phyloP scores from a whole-genome alignment of 2,329 filamentous ascomycete genomes.

The Colletotrichum theobromicola region DNA sequence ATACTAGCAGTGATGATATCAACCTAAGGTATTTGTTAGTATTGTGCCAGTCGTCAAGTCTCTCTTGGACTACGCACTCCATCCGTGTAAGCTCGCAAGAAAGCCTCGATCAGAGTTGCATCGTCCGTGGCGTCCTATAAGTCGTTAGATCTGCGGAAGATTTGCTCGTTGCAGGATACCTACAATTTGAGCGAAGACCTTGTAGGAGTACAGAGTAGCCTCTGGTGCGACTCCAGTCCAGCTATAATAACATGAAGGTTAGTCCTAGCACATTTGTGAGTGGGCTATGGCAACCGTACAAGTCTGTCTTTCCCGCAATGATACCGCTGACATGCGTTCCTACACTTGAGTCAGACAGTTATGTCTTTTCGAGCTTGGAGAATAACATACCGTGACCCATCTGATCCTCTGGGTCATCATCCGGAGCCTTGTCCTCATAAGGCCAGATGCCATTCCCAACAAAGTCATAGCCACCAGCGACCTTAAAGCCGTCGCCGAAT shows the following conservation, averaged over 20 bases:
- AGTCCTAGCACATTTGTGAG: neutral
- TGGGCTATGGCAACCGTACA: neutral
- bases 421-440: conserved; percentile 20
- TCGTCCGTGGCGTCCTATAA: conserved; percentile 28
- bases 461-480: conserved; percentile 48
- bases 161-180: neutral
- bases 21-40: neutral
- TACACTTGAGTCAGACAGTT: conserved; percentile 30
- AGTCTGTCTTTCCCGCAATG: conserved; percentile 30
- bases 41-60: rapidly evolving
- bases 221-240: conserved; percentile 34
- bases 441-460: conserved; percentile 38
- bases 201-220: conserved; percentile 31
- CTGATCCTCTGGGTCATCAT: conserved; percentile 29
- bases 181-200: conserved; percentile 28
- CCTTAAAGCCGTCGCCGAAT: conserved; percentile 49
- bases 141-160: neutral
- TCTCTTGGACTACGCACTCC: conserved; percentile 21
- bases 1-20: conserved; percentile 50
- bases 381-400: conserved; percentile 30
- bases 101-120: conserved; percentile 44
- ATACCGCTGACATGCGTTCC: conserved; percentile 37
- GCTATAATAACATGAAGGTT: neutral
- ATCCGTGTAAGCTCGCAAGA: conserved; percentile 37
- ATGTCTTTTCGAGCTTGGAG: neutral